Evolutionary conservation across 2,329 filamentous ascomycete genomes (phyloP), one percentile per base, ranked within the genome.

Genomic region (Colletotrichum costaricense): DNA sequence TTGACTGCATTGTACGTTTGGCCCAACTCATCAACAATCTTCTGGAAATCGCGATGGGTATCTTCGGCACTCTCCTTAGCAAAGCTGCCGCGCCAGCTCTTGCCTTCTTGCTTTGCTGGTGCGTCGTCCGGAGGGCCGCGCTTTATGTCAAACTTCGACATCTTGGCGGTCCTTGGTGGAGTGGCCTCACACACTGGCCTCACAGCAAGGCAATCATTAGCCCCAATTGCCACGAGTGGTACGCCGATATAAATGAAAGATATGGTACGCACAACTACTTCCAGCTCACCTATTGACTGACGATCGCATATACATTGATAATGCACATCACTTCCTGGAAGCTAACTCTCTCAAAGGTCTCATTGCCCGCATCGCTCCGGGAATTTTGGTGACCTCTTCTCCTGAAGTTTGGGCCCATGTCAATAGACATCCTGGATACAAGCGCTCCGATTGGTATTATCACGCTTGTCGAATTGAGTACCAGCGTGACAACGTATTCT

Each of bases 401-500:
- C 82, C 87, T 0, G 85, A 88, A 35, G 79, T 88, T 7, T 81
- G 86, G 82, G 79, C 80, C 58, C 84, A 79, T 78, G 85, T 84
- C 76, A 86, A 82, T 78, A 83, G 79, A 62, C 81, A 82, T 4
- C 82, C 82, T 2, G 81, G 80, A 3, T 88, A 87, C 60, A 83
- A 78, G 60, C 80, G 84, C 14, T 81, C 81, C 4, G 77, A 80
- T 22, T 87, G 85, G 84, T 88, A 82, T 69, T 84, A 83, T 26
- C 83, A 86, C 52, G 82, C 83, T 4, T 81, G 84, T 55, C 84
- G 85, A 4, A 82, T 89, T 30, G 86, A 90, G 71, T 83, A 86
- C 5, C 84, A 84, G 0, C 80, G 82, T 5, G 86, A 90, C 76
- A 89, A 88, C 67, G 81, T 90, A 42, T 89, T 91, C 72, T 86